phyloP scores from a whole-genome alignment of 1,139 yeast genomes.

The Nakaseomyces kungkrabaensis region DNA sequence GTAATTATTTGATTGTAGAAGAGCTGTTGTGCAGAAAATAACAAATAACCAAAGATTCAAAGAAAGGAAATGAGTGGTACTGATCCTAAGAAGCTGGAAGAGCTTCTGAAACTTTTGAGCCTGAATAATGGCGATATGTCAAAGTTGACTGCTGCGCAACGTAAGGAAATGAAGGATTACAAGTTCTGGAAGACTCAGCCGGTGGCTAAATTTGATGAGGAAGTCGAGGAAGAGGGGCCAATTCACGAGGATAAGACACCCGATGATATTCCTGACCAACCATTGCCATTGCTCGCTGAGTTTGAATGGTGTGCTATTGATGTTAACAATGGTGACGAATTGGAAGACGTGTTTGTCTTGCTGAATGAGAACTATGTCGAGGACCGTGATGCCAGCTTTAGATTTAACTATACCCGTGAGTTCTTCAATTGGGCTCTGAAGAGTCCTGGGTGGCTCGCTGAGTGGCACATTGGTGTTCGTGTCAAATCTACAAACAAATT shows the following conservation, averaged over 20 bases:
- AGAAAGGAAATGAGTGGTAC: background rate
- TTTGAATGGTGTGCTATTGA: conserved; percentile 88
- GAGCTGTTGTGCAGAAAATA: no score
- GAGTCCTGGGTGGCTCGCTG: conserved; percentile 85
- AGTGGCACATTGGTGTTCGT: conserved; percentile 92
- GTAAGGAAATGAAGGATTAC: conserved; percentile 77
- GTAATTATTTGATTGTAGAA: no score
- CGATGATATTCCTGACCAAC: conserved; percentile 58
- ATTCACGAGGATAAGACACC: conserved; percentile 61
- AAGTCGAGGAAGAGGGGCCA: conserved; percentile 67
- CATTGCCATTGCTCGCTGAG: conserved; percentile 61
- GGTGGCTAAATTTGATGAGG: conserved; percentile 66
- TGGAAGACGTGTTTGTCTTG: conserved; percentile 58
- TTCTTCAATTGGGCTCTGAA: conserved; percentile 90
- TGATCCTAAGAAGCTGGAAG: conserved; percentile 15
- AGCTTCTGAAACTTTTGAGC: conserved; percentile 34
- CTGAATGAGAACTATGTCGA: conserved; percentile 89
- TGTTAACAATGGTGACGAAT: conserved; percentile 34
- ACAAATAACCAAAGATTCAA: no score
- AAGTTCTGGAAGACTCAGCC: conserved; percentile 99
- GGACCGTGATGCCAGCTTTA: conserved; percentile 82
- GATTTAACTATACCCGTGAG: conserved; percentile 78
- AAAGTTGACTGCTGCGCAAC: conserved; percentile 44
- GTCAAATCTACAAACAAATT: conserved; percentile 66
- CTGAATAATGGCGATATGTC: conserved; percentile 34